Evolutionary conservation across 495 filamentous ascomycete genomes (phyloP), one percentile per base, ranked within the genome.

Genomic region (Alectoria sarmentosa): DNA sequence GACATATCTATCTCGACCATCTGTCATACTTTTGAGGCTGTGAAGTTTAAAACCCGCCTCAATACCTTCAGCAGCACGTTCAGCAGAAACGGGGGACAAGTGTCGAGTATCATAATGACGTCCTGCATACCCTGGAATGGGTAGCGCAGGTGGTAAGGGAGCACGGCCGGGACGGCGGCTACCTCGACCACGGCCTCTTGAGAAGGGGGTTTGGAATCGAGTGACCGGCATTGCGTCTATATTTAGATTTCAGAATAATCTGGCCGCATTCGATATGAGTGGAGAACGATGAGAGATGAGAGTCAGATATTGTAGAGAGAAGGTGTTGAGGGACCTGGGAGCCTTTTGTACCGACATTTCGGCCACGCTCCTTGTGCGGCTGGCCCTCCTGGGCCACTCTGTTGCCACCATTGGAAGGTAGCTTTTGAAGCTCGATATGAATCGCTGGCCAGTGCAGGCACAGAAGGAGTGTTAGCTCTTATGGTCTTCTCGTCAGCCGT

Each of bases 1-100:
- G 54, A 57, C 34, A 37, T 57, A 57, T 34, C 54, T 57, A 57
- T 57, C 26, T 57, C 9, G 28, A 57, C 28, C 9, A 57, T 57
- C 21, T 32, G 28, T 34, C 11, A 57, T 57, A 37, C 54, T 57
- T 57, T n/a, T 37, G 11, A 57, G 26, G 21, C 54, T 46, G 23
- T 37, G 11, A 57, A 57, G 21, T 37, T 34, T 57, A 17, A 57
- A 57, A 57, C 28, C 19, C 54, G 54, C 54, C 54, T 32, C 4
- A 34, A 57, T n/a, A 32, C 26, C 28, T 10, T 57, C 54, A 15
- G 28, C 11, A 57, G 28, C 11, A 57, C 28, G 28, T 57, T 34
- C 21, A 15, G 11, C 6, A n/a, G 26, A 57, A 34, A 57, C 6
- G 14, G 5, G 26, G 28, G 28, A 57, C 13, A 37, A 57, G 28